Base-by-base conservation (phyloP, 2,329 filamentous ascomycete species). In the Teratosphaeria epicoccoides region DNA sequence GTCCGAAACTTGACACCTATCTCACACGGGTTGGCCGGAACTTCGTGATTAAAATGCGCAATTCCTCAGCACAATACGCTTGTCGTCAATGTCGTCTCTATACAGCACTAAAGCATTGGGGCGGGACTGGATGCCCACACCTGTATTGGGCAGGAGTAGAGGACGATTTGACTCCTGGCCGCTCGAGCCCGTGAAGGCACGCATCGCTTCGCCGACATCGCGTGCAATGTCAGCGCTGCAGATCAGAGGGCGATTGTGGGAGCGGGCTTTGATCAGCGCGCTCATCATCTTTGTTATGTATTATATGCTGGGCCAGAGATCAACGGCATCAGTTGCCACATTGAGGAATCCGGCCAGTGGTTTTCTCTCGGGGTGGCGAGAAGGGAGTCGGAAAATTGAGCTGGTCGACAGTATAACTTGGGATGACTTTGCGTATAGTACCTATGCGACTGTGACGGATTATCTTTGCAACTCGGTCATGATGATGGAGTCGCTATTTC, bases 391-490 rank as follows among this genome's bases (percentile, higher is more conserved):
- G 22, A 43, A 43, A 14, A 29, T 51, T 2, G 49, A 51, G n/a
- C 29, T 48, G 17, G 40, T 14, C 17, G 45, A 46, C 20, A 24
- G 20, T n/a, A 24, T 49, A 6, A 24, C 24, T 48, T 73, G 70
- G 70, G 65, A 59, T 10, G 62, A 61, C 17, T 71, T 65, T 52
- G 71, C 71, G 11, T 73, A 74, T 58, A 68, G 66, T 29, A 62
- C 73, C 46, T 73, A 73, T 56, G 71, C 71, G 28, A 73, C 70
- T 1, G 66, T 70, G 47, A 61, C 63, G 51, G 65, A 68, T 43
- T 68, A 68, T 23, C 61, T 74, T 10, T 74, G 71, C 62, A 72
- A 73, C 58, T 68, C 70, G 2, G 51, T 73, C 29, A 69, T 76
- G 59, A 58, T 75, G 17, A 70, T 75, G 54, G 71, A 74, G 49